phyloP scores from a whole-genome alignment of 169 alveolate species.

The Eimeria sp. region DNA sequence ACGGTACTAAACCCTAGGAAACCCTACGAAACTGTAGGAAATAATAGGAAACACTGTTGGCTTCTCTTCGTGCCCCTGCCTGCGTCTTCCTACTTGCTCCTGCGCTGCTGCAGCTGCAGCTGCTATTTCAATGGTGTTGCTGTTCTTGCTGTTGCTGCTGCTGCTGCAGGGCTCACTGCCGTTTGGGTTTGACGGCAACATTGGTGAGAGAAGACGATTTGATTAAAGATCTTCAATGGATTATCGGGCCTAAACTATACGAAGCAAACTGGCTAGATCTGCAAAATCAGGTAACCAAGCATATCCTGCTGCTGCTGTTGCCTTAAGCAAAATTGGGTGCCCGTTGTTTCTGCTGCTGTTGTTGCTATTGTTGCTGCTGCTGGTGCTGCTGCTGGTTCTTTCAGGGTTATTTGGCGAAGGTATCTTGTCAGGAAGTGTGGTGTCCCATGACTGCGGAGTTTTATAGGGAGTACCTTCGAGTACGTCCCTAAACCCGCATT shows the following conservation, averaged over 20 bases:
- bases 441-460: constrained; percentile 99
- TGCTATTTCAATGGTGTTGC: background rate
- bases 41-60: background rate
- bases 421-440: constrained; percentile 99
- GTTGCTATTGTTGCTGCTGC: background rate
- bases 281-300: constrained; percentile 89
- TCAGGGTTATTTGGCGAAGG: constrained; percentile 98
- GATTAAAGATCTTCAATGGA: constrained; percentile 98
- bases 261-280: constrained; percentile 99
- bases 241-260: constrained; percentile 99
- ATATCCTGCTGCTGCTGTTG: background rate
- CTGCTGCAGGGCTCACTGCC: constrained; percentile 83
- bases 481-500: background rate
- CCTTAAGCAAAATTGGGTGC: no score
- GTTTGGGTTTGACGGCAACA: constrained; percentile 99
- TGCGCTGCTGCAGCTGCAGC: background rate
- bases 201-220: constrained; percentile 98
- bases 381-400: constrained; percentile 4
- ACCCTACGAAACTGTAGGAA: background rate
- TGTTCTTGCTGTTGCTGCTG: constrained; percentile 21
- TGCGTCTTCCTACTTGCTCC: no score
- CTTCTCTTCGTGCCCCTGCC: no score
- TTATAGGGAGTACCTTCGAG: constrained; percentile 95
- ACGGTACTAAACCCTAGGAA: background rate
- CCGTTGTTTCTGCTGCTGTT: background rate